These are phyloP conservation scores for Alternaria atra DNA, from an alignment of 2,329 filamentous ascomycete species.

Conservation along the genomic window DNA sequence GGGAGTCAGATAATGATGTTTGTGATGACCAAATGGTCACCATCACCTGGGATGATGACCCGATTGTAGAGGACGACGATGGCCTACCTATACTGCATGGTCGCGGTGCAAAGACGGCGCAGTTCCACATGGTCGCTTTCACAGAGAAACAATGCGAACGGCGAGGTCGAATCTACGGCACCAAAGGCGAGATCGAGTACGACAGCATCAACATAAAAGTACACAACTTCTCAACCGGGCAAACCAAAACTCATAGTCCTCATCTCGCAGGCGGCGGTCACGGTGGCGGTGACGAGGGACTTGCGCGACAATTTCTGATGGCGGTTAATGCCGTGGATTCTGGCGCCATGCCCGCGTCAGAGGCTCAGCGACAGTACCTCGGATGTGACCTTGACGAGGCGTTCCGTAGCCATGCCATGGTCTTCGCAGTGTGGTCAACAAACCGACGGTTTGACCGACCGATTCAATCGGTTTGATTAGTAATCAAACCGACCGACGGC, in stretches of 20 bases:
- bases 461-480: too few species aligned
- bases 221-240: constrained; percentile 72
- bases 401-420: constrained; percentile 87
- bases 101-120: constrained; percentile 80
- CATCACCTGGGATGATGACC: constrained; percentile 83
- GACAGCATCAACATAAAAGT: constrained; percentile 81
- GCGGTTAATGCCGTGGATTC: constrained; percentile 84
- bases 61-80: constrained; percentile 36
- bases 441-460: too few species aligned
- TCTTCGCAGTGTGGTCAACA: too few species aligned
- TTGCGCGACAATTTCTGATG: constrained; percentile 82
- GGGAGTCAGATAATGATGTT: constrained; percentile 90
- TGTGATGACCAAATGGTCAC: constrained; percentile 92
- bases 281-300: constrained; percentile 81
- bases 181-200: constrained; percentile 83
- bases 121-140: constrained; percentile 93
- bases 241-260: constrained; percentile 67
- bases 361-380: constrained; percentile 78
- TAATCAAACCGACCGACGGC: too few species aligned
- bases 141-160: constrained; percentile 88
- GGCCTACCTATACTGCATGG: constrained; percentile 26
- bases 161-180: constrained; percentile 85
- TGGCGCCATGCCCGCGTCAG: constrained; percentile 69
- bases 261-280: constrained; percentile 69
- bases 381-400: constrained; percentile 88